A percentile compares a stretch with the other conserved stretches of the same genome.
These are phyloP conservation scores for Cercophora sp. DNA, from an alignment of 495 filamentous ascomycete species.

Conservation along the genomic window DNA sequence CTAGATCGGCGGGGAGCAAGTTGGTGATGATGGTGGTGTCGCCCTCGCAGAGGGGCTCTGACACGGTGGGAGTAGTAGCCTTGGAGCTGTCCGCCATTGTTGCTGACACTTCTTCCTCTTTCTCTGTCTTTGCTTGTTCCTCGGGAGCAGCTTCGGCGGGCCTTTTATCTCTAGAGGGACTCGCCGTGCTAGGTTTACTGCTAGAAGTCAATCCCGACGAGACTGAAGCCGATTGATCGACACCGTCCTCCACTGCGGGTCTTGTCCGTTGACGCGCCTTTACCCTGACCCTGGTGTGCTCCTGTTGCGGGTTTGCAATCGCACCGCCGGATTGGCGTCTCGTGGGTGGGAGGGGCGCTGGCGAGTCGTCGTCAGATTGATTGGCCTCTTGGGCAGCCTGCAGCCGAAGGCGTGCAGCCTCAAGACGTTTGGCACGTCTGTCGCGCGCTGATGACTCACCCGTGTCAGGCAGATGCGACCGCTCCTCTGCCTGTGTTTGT, in stretches of 20 bases:
- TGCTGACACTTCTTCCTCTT: not conserved
- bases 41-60: constrained; percentile 57
- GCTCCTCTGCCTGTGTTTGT: not conserved
- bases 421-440: not conserved
- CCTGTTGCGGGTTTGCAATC: not conserved
- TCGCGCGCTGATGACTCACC: constrained; percentile 5
- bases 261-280: not conserved
- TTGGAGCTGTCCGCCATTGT: constrained; percentile 5
- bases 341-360: not conserved
- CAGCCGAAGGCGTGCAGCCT: not conserved
- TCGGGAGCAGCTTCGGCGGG: not conserved
- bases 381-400: not conserved
- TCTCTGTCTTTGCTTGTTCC: not conserved
- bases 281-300: not conserved
- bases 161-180: too few relatives aligned
- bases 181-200: too few relatives aligned
- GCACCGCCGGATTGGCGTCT: too few relatives aligned
- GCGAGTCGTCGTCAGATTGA: not conserved
- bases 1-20: constrained; percentile 51
- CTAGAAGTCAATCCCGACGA: too few relatives aligned
- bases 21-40: constrained; percentile 75
- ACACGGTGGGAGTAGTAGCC: constrained; percentile 16
- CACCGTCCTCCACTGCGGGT: too few relatives aligned
- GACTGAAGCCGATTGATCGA: too few relatives aligned
- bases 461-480: not conserved